Evolutionary conservation across 768 basidiomycete genomes (phyloP).

Genomic region (Suillus paluster): DNA sequence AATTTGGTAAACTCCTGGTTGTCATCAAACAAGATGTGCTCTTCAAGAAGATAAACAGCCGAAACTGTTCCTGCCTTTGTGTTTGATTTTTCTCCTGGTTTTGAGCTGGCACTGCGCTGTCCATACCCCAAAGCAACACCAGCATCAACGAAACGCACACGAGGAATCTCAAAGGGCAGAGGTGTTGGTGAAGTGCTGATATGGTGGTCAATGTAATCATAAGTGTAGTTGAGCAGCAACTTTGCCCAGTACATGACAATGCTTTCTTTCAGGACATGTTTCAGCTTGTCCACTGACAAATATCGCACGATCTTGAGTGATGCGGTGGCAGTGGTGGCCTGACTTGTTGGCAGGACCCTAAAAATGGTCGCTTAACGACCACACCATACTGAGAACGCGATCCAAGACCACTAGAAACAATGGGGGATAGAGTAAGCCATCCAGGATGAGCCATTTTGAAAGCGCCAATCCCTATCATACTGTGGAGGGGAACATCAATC

Average conservation of each 20-base stretch:
- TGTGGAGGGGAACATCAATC: background rate
- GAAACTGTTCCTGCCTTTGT: background rate
- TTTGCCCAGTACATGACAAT: slow-evolving; percentile 18
- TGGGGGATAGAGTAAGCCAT: background rate
- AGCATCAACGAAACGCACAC: slow-evolving; percentile 14
- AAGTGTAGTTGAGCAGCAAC: slow-evolving; percentile 4
- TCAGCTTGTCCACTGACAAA: background rate
- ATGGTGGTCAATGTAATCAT: slow-evolving; percentile 7
- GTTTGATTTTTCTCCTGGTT: background rate
- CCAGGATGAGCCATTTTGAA: slow-evolving; percentile 16
- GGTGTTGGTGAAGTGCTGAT: background rate
- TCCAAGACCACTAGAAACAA: background rate
- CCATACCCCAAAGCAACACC: background rate
- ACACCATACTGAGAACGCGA: background rate
- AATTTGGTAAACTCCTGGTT: slow-evolving; percentile 7
- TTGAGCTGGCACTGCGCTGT: background rate
- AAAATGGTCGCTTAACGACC: slow-evolving; percentile 1
- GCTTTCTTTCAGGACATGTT: slow-evolving; percentile 11
- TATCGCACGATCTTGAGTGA: background rate
- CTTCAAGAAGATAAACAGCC: slow-evolving; percentile 11
- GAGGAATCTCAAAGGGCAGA: slow-evolving; percentile 13
- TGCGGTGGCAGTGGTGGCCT: background rate
- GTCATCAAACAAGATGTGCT: too few relatives aligned
- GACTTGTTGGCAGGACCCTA: background rate
- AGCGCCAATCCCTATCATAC: slow-evolving; percentile 7